Base-by-base conservation (phyloP, 2,329 filamentous ascomycete species). In the Coccinonectria pachysandricola region DNA sequence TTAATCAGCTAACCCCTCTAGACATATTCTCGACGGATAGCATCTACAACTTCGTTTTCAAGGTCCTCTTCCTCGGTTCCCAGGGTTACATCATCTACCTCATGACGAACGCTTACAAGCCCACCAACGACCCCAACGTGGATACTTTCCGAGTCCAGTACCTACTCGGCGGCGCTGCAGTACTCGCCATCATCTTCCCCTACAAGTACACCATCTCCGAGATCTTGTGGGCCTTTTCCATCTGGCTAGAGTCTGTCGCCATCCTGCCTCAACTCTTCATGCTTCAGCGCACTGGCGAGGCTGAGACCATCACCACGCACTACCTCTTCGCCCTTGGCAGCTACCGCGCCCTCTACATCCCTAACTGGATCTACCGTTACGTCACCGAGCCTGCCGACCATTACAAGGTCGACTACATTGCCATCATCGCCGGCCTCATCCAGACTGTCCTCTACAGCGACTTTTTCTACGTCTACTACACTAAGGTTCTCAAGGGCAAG, bases 401-500 rank as follows among this genome's bases (percentile, higher is more conserved):
- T 26, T 79, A 85, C 54, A 80, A 69, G 55, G 54, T 79, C 43
- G 87, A 96, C 53, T 82, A 78, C 39, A 92, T 95, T 42, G 80
- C 87, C 12, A 79, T 95, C 26, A 52, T 91, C 36, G 91, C 92
- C 4, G 91, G 91, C 8, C 70, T 96, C 30, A 63, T 96, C 39
- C 91, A 98, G 67, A 98, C 91, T 1, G 62, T 98, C 24, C 67
- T 98, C 32, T 98, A 98, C 65, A 93, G 85, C 38, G 91, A 98
- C 63, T 98, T 98, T 65, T 98, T 98, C 72, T 98, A 87, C 70
- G 88, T 98, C 49, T 98, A 98, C 65, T 98, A 95, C 63, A 94
- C 80, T 34, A 96, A 95, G 76, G 79, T 88, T 24, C 64, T 87
- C 60, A 84, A 87, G 65, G 82, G 82, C 45, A 82, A 84, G 68